These are phyloP conservation scores for Colletotrichum sp. DNA, from an alignment of 2,329 filamentous ascomycete species.

Conservation along the genomic window DNA sequence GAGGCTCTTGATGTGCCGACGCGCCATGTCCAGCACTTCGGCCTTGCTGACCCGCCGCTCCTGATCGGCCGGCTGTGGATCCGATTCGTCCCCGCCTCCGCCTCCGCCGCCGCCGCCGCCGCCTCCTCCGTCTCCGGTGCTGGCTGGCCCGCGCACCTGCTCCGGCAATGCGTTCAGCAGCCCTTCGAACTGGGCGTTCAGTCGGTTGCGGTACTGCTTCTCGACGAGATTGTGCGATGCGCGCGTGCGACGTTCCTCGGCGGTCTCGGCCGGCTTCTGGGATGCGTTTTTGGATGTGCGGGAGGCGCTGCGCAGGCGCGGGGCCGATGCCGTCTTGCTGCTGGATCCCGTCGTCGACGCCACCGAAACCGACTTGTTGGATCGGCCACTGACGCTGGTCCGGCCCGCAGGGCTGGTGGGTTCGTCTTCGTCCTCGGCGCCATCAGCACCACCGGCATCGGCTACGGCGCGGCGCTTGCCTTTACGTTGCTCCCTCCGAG, in stretches of 20 bases:
- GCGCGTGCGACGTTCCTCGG: constrained; percentile 31
- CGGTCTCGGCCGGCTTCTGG: constrained; percentile 27
- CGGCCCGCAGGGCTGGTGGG: constrained; percentile 9
- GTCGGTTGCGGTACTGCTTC: constrained; percentile 36
- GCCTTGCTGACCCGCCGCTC: constrained; percentile 36
- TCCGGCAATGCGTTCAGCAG: constrained; percentile 32
- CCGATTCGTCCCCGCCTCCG: constrained; percentile 3
- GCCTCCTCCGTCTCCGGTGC: neutral
- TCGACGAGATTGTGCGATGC: constrained; percentile 37
- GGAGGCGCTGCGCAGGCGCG: constrained; percentile 31
- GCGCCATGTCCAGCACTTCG: constrained; percentile 39
- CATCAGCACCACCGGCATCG: neutral
- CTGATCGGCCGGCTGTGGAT: constrained; percentile 24
- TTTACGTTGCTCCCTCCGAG: constrained; percentile 1
- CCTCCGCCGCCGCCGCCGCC: neutral
- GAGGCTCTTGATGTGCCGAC: constrained; percentile 34
- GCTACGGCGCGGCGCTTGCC: constrained; percentile 12
- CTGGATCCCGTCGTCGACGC: constrained; percentile 5
- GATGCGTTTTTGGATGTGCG: constrained; percentile 33
- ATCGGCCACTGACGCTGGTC: constrained; percentile 9
- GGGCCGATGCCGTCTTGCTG: constrained; percentile 14
- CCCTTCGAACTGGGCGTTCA: constrained; percentile 35
- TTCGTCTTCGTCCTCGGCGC: neutral
- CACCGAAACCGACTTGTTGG: constrained; percentile 1
- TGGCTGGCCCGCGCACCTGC: constrained; percentile 13